A percentile compares a stretch with the other conserved stretches of the same genome.
phyloP scores from a whole-genome alignment of 208 protist species.

The Leishmania tropica region DNA sequence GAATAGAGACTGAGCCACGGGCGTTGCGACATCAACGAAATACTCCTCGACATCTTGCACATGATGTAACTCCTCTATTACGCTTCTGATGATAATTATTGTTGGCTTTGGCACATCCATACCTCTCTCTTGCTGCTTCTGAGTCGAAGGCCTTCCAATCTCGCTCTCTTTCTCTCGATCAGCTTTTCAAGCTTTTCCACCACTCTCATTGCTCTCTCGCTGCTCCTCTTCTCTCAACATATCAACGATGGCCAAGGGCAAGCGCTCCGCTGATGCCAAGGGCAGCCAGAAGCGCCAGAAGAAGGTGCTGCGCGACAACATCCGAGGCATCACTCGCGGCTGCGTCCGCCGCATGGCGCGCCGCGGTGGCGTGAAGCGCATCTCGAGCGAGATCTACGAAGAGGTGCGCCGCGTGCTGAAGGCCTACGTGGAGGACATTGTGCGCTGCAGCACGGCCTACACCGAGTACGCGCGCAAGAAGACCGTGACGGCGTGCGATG shows the following conservation, averaged over 20 bases:
- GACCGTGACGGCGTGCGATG: constrained; percentile 85
- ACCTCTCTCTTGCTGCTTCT: not conserved
- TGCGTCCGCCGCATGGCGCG: constrained; percentile 91
- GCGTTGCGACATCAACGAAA: not conserved
- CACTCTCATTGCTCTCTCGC: not conserved
- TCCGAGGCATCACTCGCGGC: constrained; percentile 84
- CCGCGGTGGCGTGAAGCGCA: constrained; percentile 93
- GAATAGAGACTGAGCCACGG: not conserved
- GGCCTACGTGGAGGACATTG: constrained; percentile 79
- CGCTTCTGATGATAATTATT: constrained; percentile 2
- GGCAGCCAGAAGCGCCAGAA: constrained; percentile 83
- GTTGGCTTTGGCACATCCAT: not conserved
- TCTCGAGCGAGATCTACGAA: constrained; percentile 73
- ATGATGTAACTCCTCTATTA: constrained; percentile 8
- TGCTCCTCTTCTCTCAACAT: not conserved
- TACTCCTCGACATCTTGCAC: not conserved
- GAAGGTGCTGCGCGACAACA: constrained; percentile 89
- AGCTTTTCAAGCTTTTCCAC: not conserved
- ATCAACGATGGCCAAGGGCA: constrained; percentile 72
- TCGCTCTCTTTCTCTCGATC: not conserved
- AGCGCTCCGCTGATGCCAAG: constrained; percentile 74
- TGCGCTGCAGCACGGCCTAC: constrained; percentile 85
- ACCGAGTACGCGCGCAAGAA: constrained; percentile 85
- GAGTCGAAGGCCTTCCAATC: not conserved
- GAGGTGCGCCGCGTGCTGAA: constrained; percentile 83